These are phyloP conservation scores for Isoetes engelmannii DNA, from an alignment of 83 land plant species.

Conservation along the genomic window DNA sequence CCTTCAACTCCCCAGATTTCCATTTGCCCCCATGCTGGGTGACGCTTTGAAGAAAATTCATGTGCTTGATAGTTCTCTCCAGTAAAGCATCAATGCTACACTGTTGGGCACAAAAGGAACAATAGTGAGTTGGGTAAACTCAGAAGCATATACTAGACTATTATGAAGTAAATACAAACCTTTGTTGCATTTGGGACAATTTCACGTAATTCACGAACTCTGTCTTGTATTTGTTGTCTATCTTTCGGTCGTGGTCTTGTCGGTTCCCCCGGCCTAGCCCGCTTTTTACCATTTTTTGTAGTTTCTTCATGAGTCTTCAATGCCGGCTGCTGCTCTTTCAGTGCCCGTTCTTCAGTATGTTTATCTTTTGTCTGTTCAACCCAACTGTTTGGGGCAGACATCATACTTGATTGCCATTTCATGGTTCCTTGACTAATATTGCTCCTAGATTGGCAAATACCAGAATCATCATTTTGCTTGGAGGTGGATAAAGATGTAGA, in stretches of 20 bases:
- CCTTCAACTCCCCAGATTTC: constrained; percentile 42
- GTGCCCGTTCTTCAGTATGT: too few relatives aligned
- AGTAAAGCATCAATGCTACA: constrained; percentile 73
- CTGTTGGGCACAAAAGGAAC: constrained; percentile 30
- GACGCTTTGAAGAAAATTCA: constrained; percentile 61
- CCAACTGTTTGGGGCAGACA: too few relatives aligned
- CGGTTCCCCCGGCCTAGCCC: constrained; percentile 58
- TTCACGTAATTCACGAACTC: constrained; percentile 56
- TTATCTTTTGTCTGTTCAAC: too few relatives aligned
- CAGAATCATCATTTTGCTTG: too few relatives aligned
- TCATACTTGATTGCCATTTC: too few relatives aligned
- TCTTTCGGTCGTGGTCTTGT: constrained; percentile 71
- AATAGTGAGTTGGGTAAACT: neutral
- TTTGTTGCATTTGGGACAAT: constrained; percentile 67
- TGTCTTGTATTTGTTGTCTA: constrained; percentile 72
- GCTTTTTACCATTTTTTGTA: constrained; percentile 36
- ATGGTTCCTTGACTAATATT: too few relatives aligned
- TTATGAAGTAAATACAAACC: constrained; percentile 31
- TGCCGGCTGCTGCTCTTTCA: too few relatives aligned
- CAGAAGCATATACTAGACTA: neutral
- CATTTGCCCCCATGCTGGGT: constrained; percentile 60
- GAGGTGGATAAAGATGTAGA: too few relatives aligned
- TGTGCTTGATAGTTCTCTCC: constrained; percentile 76
- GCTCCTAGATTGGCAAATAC: too few relatives aligned
- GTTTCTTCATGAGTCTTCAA: constrained; percentile 34